A percentile compares a stretch with the other conserved stretches of the same genome.
Evolutionary conservation across 441 rosid species (phyloP).

Genomic region (Gossypium gossypioides): DNA sequence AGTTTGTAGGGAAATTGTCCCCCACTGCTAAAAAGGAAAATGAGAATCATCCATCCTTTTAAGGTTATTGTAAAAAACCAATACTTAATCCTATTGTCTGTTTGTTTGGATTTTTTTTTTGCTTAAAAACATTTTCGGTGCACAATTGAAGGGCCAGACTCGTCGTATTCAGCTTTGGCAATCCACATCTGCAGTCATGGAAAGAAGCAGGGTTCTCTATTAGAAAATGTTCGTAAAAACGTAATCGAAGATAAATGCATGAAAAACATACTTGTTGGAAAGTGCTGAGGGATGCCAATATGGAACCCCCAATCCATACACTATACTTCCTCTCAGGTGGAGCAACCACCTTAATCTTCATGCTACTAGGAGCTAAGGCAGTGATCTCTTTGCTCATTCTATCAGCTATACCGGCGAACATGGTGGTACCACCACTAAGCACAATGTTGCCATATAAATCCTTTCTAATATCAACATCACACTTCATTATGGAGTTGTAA

Average conservation of each 20-base stretch:
- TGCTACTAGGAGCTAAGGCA: conserved; percentile 28
- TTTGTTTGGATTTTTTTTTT: not conserved
- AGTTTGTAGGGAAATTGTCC: too few relatives aligned
- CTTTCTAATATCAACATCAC: conserved; percentile 28
- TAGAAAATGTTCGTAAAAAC: not conserved
- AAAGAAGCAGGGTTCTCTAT: not conserved
- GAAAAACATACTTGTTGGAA: conserved; percentile 21
- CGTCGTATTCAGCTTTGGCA: conserved; percentile 27
- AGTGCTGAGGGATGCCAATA: conserved; percentile 30
- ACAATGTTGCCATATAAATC: conserved; percentile 29
- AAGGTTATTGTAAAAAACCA: not conserved
- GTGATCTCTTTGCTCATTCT: conserved; percentile 32
- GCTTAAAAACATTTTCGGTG: conserved; percentile 28
- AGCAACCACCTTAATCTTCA: conserved; percentile 30
- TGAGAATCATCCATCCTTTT: too few relatives aligned
- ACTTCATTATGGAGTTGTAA: conserved; percentile 29
- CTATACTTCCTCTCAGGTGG: conserved; percentile 30
- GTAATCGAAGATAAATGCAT: not conserved
- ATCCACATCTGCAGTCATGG: conserved; percentile 25
- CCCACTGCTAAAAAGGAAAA: too few relatives aligned
- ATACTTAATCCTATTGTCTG: not conserved
- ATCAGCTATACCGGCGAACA: conserved; percentile 29
- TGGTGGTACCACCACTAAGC: conserved; percentile 29
- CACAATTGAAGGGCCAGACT: conserved; percentile 28
- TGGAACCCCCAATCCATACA: conserved; percentile 31